Percentiles rank a stretch among this genome's conserved stretches.
These are phyloP conservation scores for Exophiala sp. DNA, from an alignment of 2,329 filamentous ascomycete species.

Conservation along the genomic window DNA sequence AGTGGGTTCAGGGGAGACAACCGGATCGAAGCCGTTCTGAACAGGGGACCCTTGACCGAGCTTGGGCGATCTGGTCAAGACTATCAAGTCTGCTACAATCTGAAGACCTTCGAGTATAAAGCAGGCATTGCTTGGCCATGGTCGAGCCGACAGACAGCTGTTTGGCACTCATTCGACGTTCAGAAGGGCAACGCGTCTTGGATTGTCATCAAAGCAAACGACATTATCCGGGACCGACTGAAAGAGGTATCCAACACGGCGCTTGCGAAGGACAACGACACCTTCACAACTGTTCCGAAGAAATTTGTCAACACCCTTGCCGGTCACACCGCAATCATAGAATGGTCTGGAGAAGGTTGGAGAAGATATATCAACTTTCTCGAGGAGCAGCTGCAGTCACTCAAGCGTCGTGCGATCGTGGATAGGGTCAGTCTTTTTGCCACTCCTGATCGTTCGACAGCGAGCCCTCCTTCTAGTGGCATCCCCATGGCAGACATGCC, in stretches of 20 bases:
- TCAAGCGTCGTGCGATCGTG: conserved; percentile 32
- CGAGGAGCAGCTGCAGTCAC: conserved; percentile 4
- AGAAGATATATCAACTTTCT: conserved; percentile 35
- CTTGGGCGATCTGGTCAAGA: conserved; percentile 36
- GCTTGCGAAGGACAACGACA: not conserved
- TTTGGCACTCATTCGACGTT: conserved; percentile 41
- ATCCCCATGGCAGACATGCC: conserved; percentile 35
- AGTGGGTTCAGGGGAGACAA: conserved; percentile 35
- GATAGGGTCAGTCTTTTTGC: conserved; percentile 1
- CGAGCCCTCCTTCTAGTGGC: conserved; percentile 35
- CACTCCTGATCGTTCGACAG: not conserved
- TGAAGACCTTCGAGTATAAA: conserved; percentile 30
- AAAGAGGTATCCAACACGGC: conserved; percentile 31
- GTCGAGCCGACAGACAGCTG: conserved; percentile 26
- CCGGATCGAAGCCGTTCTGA: conserved; percentile 14
- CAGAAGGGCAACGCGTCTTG: conserved; percentile 36
- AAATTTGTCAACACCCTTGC: conserved; percentile 31
- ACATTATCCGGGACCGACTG: conserved; percentile 31
- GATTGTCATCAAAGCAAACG: conserved; percentile 38
- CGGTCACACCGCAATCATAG: conserved; percentile 35
- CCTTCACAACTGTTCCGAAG: not conserved
- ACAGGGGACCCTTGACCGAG: conserved; percentile 25
- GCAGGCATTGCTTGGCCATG: conserved; percentile 25
- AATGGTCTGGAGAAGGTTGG: conserved; percentile 43
- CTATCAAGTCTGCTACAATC: conserved; percentile 38